Conservation (phyloP, 768 basidiomycete species). For the Glaciozyma antarctica region DNA sequence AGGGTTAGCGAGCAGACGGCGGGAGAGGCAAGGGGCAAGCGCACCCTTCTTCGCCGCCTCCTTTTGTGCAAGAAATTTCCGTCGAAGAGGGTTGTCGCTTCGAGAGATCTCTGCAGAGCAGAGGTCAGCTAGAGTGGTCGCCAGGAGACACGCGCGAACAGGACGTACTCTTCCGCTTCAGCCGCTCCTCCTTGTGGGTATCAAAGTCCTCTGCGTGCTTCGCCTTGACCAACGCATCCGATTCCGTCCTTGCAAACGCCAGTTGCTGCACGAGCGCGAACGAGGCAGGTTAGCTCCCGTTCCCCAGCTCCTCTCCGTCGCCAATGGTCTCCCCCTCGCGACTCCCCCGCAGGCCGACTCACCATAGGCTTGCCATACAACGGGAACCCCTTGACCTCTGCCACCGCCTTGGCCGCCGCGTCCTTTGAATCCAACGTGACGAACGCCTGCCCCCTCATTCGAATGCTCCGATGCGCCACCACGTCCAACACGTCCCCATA, state of each 20-base stretch:
- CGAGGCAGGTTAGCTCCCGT: neutral
- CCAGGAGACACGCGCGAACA: neutral
- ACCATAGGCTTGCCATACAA: constrained; percentile 97
- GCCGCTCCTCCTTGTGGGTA: constrained; percentile 60
- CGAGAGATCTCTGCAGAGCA: constrained; percentile 57
- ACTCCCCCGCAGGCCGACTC: constrained; percentile 29
- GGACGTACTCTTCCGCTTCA: constrained; percentile 75
- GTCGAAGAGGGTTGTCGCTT: constrained; percentile 79
- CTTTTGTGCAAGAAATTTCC: constrained; percentile 68
- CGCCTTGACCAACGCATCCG: constrained; percentile 78
- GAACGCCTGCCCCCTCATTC: constrained; percentile 98
- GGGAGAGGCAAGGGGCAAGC: constrained; percentile 40
- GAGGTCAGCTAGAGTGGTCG: neutral
- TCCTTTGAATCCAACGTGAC: constrained; percentile 80
- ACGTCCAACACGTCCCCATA: constrained; percentile 91
- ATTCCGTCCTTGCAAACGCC: constrained; percentile 76
- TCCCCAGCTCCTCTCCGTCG: neutral
- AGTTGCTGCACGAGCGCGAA: constrained; percentile 61
- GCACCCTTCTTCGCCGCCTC: constrained; percentile 64
- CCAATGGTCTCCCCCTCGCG: no score
- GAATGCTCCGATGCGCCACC: constrained; percentile 84
- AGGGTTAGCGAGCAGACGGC: neutral
- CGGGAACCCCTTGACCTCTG: constrained; percentile 87
- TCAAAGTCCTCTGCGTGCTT: constrained; percentile 60
- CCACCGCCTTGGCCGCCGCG: constrained; percentile 74